Evolutionary conservation across 2,329 filamentous ascomycete genomes (phyloP).

Genomic region (Colletotrichum musicola): DNA sequence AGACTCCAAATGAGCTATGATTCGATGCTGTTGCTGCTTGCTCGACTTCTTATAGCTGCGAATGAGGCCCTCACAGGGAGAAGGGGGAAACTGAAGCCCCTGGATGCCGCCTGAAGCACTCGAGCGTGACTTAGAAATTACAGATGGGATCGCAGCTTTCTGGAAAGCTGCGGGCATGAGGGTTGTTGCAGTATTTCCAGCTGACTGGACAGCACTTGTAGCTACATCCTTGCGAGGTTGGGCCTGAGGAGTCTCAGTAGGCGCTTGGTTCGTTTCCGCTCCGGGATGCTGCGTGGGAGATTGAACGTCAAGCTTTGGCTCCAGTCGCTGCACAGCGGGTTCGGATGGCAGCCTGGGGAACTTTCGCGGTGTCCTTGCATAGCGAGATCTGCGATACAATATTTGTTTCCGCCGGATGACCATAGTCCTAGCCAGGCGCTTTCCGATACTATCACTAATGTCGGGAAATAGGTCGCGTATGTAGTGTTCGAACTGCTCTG

Average conservation of each 20-base stretch:
- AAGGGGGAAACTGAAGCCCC: neutral
- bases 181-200: neutral
- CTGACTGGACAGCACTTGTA: neutral
- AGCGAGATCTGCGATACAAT: neutral
- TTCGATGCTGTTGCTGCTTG: neutral
- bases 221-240: too few species aligned
- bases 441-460: neutral
- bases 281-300: too few species aligned
- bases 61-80: neutral
- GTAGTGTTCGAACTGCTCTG: neutral
- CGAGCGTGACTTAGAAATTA: neutral
- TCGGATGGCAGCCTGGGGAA: neutral
- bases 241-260: neutral
- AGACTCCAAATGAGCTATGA: neutral
- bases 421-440: neutral
- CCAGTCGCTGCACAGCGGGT: neutral
- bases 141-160: neutral
- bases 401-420: neutral
- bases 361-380: too few species aligned
- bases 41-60: neutral
- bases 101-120: neutral
- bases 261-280: neutral
- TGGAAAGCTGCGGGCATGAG: neutral
- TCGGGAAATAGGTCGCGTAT: neutral
- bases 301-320: neutral